Base-by-base conservation (phyloP, 306 rosid species). In the Cucurbita maxima region DNA sequence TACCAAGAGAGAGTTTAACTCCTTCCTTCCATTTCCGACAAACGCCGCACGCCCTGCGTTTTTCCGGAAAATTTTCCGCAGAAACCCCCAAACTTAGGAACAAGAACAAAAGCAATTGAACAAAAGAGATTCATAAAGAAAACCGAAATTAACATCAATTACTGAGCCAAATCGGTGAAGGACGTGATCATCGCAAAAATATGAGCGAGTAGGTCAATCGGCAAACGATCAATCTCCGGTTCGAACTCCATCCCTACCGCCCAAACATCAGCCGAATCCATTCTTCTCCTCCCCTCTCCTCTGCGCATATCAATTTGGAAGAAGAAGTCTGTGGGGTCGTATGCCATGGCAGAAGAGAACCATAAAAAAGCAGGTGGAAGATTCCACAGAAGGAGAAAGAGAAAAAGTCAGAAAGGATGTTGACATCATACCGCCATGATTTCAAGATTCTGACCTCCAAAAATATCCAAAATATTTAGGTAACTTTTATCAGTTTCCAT, bases 131-230 rank as follows among this genome's bases (percentile, higher is more conserved):
- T 44, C 41, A 9, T 2, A 40, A 9, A 25, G 9, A 14, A 48
- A 50, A 14, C 54, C 18, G 14, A 58, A 45, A 40, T 14, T 5
- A 25, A 36, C 0, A 53, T 76, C 51, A 59, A 82, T 75, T 90
- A 93, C 98, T 85, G 97, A 10, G 96, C 98, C 83, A 94, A 89
- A 91, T 94, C 95, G 72, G 97, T 86, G 84, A 86, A 94, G 74
- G 98, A 95, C 58, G 78, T 58, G 75, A 91, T 76, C 64, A 86
- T 52, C 73, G 78, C 78, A 53, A 94, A 87, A 37, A 91, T 90
- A 79, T 89, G 81, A 81, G 97, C 89, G 68, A 94, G 76, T 58
- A 94, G 63, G 87, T 94, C 95, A 10, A 82, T 81, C 4, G 96
- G 98, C 68, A 94, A 83, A 6, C 89, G 88, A 81, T 94, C 96